Evolutionary conservation across 192 early-diverging fungal genomes (phyloP), one percentile per base, ranked within the genome.

Genomic region (Coemansia sp.): DNA sequence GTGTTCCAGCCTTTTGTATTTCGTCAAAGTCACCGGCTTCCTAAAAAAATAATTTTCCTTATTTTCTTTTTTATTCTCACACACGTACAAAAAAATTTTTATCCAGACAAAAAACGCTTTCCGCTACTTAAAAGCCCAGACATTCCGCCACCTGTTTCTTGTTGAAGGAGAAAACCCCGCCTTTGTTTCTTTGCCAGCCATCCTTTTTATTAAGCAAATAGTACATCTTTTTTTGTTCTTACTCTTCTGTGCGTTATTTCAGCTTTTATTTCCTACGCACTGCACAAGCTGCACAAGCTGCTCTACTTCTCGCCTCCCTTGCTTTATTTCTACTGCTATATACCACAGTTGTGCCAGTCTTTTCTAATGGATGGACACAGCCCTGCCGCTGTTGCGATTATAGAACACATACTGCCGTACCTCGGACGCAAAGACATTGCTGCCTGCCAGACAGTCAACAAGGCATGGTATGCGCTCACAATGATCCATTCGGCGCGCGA

Each of bases 391-490:
- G 73, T 64, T 2, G 58, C 69, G 29, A 68, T 81, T 25, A 72
- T 81, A 17, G 78, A 75, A 30, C 78, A 67, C 28, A 56, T 75
- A 20, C 62, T 81, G 11, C 55, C 69, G 2, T 81, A 68, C 60
- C 78, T 81, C 20, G 66, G 56, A 59, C 71, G 45, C 40, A 72
- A 52, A 48, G 67, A 67, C 20, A 48, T 72, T 14, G 36, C 54
- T 3, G 56, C 56, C 28, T 81, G 78, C 69, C 67, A 65, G 64
- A 65, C 61, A 10, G 57, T 81, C 5, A 81, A 81, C 66, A 68
- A 60, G 42, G 58, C 69, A 59, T 81, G 78, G 78, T 54, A 60
- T 49, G 42, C 68, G 10, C 78, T 81, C 32, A 49, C 60, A 11
- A 69, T 73, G n/a, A 48, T 75, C 29, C 63, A 72, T 49, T 66